Base-by-base conservation (phyloP, 1,284 basidiomycete species). In the Papiliotrema laurentii region DNA sequence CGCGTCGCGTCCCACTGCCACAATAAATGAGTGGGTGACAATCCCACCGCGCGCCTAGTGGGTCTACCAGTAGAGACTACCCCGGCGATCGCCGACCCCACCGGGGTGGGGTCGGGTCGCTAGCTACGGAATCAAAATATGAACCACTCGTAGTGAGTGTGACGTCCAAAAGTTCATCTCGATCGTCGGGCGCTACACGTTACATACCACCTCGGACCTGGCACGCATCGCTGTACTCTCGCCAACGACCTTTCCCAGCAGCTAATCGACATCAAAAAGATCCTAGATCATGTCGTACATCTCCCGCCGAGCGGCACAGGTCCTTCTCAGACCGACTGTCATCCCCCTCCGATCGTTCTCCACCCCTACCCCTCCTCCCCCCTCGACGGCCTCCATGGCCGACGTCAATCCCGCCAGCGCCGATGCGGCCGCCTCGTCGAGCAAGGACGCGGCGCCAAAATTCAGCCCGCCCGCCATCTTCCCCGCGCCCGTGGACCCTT, bases 401-500 rank as follows among this genome's bases (percentile, higher is more conserved):
- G 34, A 21, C 27, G 16, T 13, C 26, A 4, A 27, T 14, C 28
- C 36, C 5, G 31, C 22, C 16, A 40, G 14, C 16, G 19, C 36
- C 25, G 25, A 7, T 39, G 24, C 18, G 34, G 25, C 19, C 21
- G 33, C 27, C 41, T 50, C 51, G 38, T 9, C 30, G 2, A 47
- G 49, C n/a, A 22, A 49, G 51, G 30, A 34, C 6, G 10, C 36
- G 16, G 6, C 30, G 7, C 40, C 45, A n/a, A 42, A 42, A 14
- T 42, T 5, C 25, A 27, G 25, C 28, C 35, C 18, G 24, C 47
- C 31, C 19, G 44, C 69, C 2, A 55, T 61, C 34, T 72, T 69
- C 56, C 71, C 71, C 0, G 57, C 66, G 0, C 67, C 64, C 1
- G 49, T 47, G 21, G 60, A 72, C 54, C 71, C 71, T 0, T 72